Evolutionary conservation across 768 basidiomycete species (phyloP).

Genomic region (Mrakia hoshinonis): DNA sequence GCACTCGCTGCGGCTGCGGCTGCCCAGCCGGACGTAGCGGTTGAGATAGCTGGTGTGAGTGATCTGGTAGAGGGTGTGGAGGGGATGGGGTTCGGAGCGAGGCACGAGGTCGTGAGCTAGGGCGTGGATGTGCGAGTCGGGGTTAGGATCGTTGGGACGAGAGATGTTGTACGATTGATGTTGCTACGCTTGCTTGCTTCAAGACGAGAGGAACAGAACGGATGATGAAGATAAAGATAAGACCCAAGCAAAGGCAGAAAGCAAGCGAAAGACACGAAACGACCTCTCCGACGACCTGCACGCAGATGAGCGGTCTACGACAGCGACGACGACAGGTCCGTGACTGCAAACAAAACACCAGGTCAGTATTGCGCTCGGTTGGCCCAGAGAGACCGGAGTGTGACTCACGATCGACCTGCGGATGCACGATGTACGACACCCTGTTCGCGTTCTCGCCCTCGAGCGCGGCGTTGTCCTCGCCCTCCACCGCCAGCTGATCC

Average conservation of each 20-base stretch:
- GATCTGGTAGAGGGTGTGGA: background rate
- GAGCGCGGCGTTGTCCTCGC: constrained; percentile 1
- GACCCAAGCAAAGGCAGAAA: background rate
- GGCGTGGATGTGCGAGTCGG: too few relatives aligned
- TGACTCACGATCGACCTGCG: constrained; percentile 30
- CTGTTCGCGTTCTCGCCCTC: constrained; percentile 17
- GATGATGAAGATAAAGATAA: background rate
- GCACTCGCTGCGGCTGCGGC: background rate
- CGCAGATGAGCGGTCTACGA: constrained; percentile 28
- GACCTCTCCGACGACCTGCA: background rate
- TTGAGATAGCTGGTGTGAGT: background rate
- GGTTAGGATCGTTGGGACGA: background rate
- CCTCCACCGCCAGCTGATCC: constrained; percentile 49
- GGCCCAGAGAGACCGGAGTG: background rate
- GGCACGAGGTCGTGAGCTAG: too few relatives aligned
- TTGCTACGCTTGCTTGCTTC: background rate
- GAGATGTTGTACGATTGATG: background rate
- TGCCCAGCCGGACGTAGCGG: background rate
- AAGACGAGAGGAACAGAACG: background rate
- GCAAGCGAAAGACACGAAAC: background rate
- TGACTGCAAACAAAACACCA: constrained; percentile 18
- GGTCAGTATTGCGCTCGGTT: background rate
- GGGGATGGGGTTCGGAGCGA: background rate
- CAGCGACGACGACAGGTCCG: constrained; percentile 28
- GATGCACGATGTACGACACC: constrained; percentile 30